Base-by-base conservation (phyloP, 768 basidiomycete species). In the Termitomyces heimii region DNA sequence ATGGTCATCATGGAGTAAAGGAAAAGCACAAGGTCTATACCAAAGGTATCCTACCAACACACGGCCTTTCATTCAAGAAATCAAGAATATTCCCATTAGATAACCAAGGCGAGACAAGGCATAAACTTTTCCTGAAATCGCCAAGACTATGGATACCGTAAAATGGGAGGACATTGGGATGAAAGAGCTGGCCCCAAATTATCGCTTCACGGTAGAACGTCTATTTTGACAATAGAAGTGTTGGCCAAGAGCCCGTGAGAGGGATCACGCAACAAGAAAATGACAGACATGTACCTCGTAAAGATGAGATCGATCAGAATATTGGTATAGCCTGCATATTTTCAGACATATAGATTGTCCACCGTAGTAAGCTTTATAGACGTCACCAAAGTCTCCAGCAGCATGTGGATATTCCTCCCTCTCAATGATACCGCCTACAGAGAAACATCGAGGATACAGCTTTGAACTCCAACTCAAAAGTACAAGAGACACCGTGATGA, bases 31-130 rank as follows among this genome's bases (percentile, higher is more conserved):
- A 7, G 20, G 9, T 18, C 34, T 6, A 26, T 37, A 56, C 55
- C 49, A 47, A 24, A 28, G 26, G 35, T 9, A 35, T 35, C 13
- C 59, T 53, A 50, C 14, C 67, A 58, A 43, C 53, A 28, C 4
- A 53, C 50, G n/a, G 51, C 24, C 32, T 59, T 48, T 16, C 42
- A 28, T 10, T 22, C 47, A 35, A 67, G 53, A 53, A 69, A 18
- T 70, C 64, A 34, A 59, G 63, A 16, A 72, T 62, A 31, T 71
- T 71, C 1, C 73, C 73, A 35, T 69, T 68, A 39, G 69, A 62
- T 69, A 72, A 73, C 73, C 71, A 75, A 12, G 73, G 70, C 0
- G 70, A 71, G 7, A 74, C 68, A 28, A 73, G 66, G 51, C 70
- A 70, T 20, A 73, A 55, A 35, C 69, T 62, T 4, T 58, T 56